These are phyloP conservation scores for Mycosarcoma maydis DNA, from an alignment of 1,284 basidiomycete species.

Conservation along the genomic window DNA sequence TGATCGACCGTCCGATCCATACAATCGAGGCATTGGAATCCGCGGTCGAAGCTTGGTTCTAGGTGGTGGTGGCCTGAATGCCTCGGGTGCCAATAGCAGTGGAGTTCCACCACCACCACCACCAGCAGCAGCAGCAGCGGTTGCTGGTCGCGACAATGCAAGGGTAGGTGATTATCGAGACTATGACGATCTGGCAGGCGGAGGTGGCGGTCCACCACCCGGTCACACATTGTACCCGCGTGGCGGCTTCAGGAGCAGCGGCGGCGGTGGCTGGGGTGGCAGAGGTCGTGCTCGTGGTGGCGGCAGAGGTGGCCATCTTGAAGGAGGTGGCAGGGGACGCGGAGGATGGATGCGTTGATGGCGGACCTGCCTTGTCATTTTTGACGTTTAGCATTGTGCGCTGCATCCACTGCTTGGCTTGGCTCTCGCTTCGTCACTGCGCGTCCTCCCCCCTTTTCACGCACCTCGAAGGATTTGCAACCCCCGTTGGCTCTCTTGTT, in stretches of 20 bases:
- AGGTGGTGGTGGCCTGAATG: background rate
- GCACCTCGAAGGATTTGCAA: too few relatives aligned
- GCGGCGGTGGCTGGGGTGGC: conserved; percentile 11
- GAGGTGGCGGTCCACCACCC: background rate
- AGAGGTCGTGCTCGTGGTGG: conserved; percentile 3
- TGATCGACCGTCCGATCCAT: conserved; percentile 24
- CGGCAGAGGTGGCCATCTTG: background rate
- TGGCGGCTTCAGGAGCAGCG: conserved; percentile 8
- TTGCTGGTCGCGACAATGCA: background rate
- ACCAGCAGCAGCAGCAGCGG: background rate
- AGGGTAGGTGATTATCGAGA: conserved; percentile 10
- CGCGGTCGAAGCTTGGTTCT: conserved; percentile 17
- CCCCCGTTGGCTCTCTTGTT: too few relatives aligned
- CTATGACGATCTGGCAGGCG: conserved; percentile 11
- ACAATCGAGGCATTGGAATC: conserved; percentile 27
- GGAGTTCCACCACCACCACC: background rate
- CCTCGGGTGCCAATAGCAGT: background rate
- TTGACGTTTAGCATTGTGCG: too few relatives aligned
- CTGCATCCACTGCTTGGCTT: too few relatives aligned
- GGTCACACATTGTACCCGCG: background rate
- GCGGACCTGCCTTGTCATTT: background rate
- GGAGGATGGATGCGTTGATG: conserved; percentile 20
- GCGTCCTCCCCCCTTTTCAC: too few relatives aligned
- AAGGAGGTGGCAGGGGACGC: conserved; percentile 14
- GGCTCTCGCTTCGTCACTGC: too few relatives aligned